Evolutionary conservation across 2,329 filamentous ascomycete species (phyloP), one percentile per base, ranked within the genome.

Genomic region (Hypoxylon sp.): DNA sequence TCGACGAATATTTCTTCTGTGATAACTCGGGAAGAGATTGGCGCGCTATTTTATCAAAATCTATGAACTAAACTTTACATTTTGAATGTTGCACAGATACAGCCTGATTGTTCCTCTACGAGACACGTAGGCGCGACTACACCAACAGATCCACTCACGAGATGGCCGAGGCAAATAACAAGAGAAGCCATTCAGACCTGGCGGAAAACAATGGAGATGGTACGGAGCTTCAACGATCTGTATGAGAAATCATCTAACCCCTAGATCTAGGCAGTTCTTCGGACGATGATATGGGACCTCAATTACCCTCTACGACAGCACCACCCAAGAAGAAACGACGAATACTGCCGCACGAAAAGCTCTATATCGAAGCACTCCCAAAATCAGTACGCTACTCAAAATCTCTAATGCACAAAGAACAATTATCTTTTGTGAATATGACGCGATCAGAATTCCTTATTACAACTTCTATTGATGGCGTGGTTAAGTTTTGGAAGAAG

Each of bases 401-500:
- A 78, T 98, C 96, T 50, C 85, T 99, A 76, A 99, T 99, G 97
- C 96, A 99, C 86, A 94, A 95, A 82, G 96, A 99, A 74, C 94
- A 97, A 81, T 83, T 99, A 54, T 88, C 92, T 63, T 98, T 94
- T 76, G 88, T 93, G 70, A 97, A 91, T 11, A 90, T 97, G 79
- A 97, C 97, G 0, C 94, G 94, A 66, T 98, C 95, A 66, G 96
- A 98, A 74, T 99, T 99, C 78, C 85, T 99, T 39, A 96, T 99
- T 70, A 99, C 96, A 0, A 93, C 92, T 68, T 98, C 96, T 0
- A 83, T 93, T 47, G 96, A 99, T 78, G 97, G 97, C n/a, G 92
- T 95, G 0, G 95, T 98, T 74, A 99, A 99, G 81, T 99, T 99
- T 80, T 99, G 96, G 96, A 99, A 99, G 84, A 99, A 99, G 83